Percentiles rank a stretch among this genome's conserved stretches.
Evolutionary conservation across 2,329 filamentous ascomycete species (phyloP).

Genomic region (Epichloe festucae): DNA sequence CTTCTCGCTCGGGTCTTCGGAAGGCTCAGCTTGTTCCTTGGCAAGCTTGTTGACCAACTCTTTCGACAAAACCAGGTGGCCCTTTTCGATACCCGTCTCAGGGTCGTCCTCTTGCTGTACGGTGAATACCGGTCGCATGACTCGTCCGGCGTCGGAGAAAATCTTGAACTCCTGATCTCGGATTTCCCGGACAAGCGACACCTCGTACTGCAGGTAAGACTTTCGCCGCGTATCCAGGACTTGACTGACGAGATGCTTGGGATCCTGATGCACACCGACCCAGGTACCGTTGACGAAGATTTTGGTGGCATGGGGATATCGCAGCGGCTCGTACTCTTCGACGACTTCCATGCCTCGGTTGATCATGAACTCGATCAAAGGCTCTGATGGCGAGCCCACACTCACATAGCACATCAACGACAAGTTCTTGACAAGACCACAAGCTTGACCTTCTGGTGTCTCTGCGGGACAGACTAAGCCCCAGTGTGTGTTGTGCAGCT

Average conservation of each 20-base stretch:
- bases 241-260: constrained; percentile 68
- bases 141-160: constrained; percentile 90
- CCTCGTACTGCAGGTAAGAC: constrained; percentile 78
- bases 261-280: constrained; percentile 90
- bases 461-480: constrained; percentile 93
- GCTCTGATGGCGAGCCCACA: constrained; percentile 81
- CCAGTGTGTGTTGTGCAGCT: constrained; percentile 98
- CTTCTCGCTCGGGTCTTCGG: constrained; percentile 44
- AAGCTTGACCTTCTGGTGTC: constrained; percentile 95
- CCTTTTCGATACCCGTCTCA: constrained; percentile 45
- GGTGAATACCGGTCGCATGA: constrained; percentile 87
- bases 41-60: constrained; percentile 63
- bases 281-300: constrained; percentile 97
- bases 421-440: constrained; percentile 94
- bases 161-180: constrained; percentile 97
- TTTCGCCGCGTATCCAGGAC: constrained; percentile 68
- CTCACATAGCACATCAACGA: constrained; percentile 98
- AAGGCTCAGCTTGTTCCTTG: constrained; percentile 57
- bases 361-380: constrained; percentile 91
- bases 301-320: constrained; percentile 88
- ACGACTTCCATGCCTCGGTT: constrained; percentile 91
- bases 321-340: constrained; percentile 80
- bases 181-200: constrained; percentile 90
- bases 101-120: constrained; percentile 76
- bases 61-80: constrained; percentile 70